Conservation (phyloP, 2,329 filamentous ascomycete species). For the Arthroderma uncinatum region DNA sequence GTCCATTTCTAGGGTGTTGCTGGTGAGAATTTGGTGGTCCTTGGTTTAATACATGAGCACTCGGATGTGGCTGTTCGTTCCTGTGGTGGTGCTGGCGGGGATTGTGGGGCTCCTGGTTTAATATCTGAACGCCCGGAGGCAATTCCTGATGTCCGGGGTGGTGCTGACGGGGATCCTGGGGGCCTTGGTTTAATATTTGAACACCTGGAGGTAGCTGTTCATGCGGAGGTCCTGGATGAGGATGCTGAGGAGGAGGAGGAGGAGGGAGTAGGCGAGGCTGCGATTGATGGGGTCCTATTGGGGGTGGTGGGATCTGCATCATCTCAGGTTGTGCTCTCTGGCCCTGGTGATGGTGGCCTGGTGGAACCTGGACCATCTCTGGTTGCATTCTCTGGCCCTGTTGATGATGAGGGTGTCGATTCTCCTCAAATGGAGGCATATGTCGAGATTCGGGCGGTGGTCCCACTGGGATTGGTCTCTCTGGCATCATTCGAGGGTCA, state of each 20-base stretch:
- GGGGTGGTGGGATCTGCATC: conserved; percentile 3
- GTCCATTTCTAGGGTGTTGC: neutral
- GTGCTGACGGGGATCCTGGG: neutral
- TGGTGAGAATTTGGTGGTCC: neutral
- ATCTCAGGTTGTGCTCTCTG: neutral
- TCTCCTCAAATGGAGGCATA: neutral
- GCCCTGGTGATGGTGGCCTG: neutral
- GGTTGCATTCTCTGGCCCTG: neutral
- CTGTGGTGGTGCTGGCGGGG: neutral
- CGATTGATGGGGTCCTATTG: neutral
- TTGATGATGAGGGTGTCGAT: neutral
- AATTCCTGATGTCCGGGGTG: neutral
- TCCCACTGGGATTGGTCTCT: neutral
- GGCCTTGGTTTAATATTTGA: neutral
- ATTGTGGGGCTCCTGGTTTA: neutral
- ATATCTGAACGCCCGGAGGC: neutral
- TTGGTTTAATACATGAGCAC: neutral
- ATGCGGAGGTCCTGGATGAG: neutral
- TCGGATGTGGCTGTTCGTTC: neutral
- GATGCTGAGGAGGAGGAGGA: conserved; percentile 4
- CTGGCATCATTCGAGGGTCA: neutral
- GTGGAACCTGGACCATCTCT: neutral
- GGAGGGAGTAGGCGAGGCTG: neutral
- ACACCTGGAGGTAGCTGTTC: neutral
- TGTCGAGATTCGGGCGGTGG: neutral